phyloP scores from a whole-genome alignment of 306 rosid species.

The Herpetospermum pedunculosum region DNA sequence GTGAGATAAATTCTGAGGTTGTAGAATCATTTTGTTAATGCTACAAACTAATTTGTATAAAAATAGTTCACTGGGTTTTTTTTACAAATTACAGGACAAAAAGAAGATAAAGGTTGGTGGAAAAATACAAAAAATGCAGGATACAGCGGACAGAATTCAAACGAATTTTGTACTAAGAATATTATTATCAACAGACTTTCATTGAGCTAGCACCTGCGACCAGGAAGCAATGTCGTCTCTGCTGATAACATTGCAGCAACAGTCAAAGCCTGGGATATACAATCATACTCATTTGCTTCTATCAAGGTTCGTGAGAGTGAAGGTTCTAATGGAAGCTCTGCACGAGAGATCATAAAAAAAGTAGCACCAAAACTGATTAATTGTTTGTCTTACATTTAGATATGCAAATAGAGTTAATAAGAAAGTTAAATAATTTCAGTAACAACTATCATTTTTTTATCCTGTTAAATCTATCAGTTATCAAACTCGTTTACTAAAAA shows the following conservation, averaged over 20 bases:
- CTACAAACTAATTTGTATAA: background rate
- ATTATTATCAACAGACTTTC: background rate
- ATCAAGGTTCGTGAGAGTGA: conserved; percentile 84
- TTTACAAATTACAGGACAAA: background rate
- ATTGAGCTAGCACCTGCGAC: conserved; percentile 44
- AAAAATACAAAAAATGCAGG: background rate
- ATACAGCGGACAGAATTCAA: background rate
- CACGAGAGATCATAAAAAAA: conserved; percentile 8
- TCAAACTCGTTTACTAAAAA: background rate
- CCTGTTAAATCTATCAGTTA: background rate
- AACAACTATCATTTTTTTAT: background rate
- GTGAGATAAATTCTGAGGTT: background rate
- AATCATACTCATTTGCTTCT: conserved; percentile 79
- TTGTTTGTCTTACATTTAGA: background rate
- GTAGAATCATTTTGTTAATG: background rate
- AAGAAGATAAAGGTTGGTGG: background rate
- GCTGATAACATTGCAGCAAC: conserved; percentile 89
- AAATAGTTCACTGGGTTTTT: background rate
- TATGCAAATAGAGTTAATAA: background rate
- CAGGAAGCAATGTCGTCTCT: conserved; percentile 73
- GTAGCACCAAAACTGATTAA: background rate
- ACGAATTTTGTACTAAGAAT: background rate
- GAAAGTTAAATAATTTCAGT: background rate
- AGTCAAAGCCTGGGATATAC: conserved; percentile 83
- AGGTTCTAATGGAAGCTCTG: conserved; percentile 96